phyloP scores from a whole-genome alignment of 768 basidiomycete species.

The Leccinum imitatum region DNA sequence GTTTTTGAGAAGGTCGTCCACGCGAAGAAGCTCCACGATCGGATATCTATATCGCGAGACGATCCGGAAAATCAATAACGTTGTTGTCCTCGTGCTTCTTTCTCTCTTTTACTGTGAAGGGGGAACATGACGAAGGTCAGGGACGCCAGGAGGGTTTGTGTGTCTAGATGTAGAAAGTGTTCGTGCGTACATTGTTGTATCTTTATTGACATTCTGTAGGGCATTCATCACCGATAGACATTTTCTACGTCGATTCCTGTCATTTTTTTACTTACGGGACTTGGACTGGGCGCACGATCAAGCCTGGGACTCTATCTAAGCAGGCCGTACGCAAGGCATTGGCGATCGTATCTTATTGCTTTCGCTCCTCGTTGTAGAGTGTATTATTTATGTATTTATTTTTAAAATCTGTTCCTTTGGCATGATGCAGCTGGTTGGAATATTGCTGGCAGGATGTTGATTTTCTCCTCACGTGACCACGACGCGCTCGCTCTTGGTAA shows the following conservation, averaged over 20 bases:
- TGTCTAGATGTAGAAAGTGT: too few relatives aligned
- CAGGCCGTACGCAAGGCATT: too few relatives aligned
- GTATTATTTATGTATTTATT: not conserved
- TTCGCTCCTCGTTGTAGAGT: not conserved
- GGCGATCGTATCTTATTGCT: too few relatives aligned
- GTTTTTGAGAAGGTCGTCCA: constrained; percentile 18
- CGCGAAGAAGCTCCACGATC: constrained; percentile 17
- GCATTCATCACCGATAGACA: not conserved
- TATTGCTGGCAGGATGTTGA: constrained; percentile 6
- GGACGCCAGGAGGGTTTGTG: too few relatives aligned
- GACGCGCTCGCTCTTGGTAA: constrained; percentile 7
- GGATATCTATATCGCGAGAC: constrained; percentile 1
- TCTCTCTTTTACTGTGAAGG: not conserved
- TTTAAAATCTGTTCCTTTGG: too few relatives aligned
- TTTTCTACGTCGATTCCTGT: not conserved
- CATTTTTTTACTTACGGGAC: not conserved
- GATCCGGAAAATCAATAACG: not conserved
- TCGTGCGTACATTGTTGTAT: not conserved
- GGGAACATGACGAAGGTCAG: not conserved
- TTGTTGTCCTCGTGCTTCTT: not conserved
- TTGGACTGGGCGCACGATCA: not conserved
- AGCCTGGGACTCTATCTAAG: too few relatives aligned
- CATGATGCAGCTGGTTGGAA: not conserved
- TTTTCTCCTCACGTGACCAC: constrained; percentile 21
- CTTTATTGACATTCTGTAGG: not conserved